Evolutionary conservation across 2,329 filamentous ascomycete species (phyloP), one percentile per base, ranked within the genome.

Genomic region (Colletotrichum sp.): DNA sequence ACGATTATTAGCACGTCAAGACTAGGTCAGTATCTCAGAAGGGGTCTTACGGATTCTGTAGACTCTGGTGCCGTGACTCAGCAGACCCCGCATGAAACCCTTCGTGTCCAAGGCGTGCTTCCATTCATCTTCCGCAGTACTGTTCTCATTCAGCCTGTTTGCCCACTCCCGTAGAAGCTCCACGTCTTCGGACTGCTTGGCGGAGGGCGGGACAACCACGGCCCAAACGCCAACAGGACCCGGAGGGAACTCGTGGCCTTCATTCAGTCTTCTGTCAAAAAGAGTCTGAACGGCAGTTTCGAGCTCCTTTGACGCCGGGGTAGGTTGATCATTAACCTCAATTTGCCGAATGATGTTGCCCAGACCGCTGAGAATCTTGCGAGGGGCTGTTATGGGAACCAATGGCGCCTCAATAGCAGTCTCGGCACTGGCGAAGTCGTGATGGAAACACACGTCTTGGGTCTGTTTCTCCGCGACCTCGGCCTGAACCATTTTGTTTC

Each of bases 291-390:
- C 92, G 6, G 90, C 87, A 22, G 82, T 82, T 82, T 97, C 95
- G 2, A 96, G 87, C 81, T 96, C 95, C 32, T 89, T 88, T 1
- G 94, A 96, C 5, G 95, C 94, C 15, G 93, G 92, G 0, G 89
- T 85, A 2, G 84, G 80, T 36, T 85, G 82, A 6, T 86, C 87
- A 26, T 87, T 81, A 22, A 89, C 84, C 18, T 90, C 86, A 12
- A 96, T 82, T 57, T 91, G 90, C 36, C 93, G 91, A 26, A 97
- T 87, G 71, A 98, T 96, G 83, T 98, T 98, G 5, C 95, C 95
- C 80, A 96, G 91, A 44, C 92, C 92, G 48, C 91, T 89, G 2
- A 89, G 85, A 44, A 97, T 92, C 63, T 84, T 86, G 22, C 94
- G 90, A 18, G 93, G 89, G 8, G 85, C 82, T 1, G 93, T 95